Percentiles rank a stretch among this genome's conserved stretches.
Conservation (phyloP, 2,329 filamentous ascomycete genomes). For the Fusarium sp. region DNA sequence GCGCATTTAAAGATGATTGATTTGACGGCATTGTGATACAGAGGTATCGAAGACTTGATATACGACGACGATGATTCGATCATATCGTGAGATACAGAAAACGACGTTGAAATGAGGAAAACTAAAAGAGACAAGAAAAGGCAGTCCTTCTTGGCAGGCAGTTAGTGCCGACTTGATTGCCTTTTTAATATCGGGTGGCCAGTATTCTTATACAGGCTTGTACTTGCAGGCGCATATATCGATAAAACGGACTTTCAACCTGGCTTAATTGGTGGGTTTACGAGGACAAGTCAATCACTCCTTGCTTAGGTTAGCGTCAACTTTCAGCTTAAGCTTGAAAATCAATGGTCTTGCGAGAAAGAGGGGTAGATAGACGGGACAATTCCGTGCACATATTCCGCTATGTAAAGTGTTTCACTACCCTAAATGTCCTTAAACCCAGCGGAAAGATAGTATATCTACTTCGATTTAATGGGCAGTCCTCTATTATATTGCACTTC, state of each 20-base stretch:
- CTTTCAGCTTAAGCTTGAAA: conserved; percentile 4
- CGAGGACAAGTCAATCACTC: background rate
- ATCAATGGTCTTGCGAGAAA: background rate
- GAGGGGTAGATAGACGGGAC: background rate
- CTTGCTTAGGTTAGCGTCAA: background rate
- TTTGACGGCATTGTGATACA: conserved; percentile 36
- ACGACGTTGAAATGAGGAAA: too few relatives aligned
- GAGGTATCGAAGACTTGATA: conserved; percentile 23
- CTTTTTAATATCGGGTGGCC: background rate
- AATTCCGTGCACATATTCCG: background rate
- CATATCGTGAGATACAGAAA: background rate
- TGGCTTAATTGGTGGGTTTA: background rate
- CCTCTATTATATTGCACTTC: background rate
- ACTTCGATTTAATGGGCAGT: background rate
- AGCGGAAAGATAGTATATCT: background rate
- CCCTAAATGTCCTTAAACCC: background rate
- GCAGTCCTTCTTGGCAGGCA: background rate
- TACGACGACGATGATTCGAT: conserved; percentile 11
- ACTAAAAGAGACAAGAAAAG: background rate
- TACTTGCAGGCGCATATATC: background rate
- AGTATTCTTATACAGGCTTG: background rate
- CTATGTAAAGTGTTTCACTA: background rate
- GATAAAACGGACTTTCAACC: background rate
- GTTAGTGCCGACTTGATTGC: background rate
- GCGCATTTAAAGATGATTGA: conserved; percentile 32